Conservation (phyloP, 108 stramenopile species). For the Fistulifera pelliculosa region DNA sequence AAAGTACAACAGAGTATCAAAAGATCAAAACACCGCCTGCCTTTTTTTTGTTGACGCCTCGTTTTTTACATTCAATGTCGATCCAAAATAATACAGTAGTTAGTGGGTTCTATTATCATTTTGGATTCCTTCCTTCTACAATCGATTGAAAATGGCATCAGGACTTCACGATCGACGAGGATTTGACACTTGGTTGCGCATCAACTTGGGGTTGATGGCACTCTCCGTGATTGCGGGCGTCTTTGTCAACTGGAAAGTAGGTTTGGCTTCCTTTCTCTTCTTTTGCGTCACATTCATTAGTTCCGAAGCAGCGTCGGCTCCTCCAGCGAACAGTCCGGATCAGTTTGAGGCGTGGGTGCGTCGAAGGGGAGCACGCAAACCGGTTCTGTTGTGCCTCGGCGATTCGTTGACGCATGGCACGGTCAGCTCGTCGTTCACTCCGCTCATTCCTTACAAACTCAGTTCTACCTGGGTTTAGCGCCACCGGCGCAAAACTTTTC, state of each 20-base stretch:
- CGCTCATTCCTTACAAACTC: slow-evolving; percentile 5
- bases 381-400: slow-evolving; percentile 13
- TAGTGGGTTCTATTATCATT: too few relatives aligned
- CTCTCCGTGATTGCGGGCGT: background rate
- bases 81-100: too few relatives aligned
- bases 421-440: background rate
- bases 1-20: too few relatives aligned
- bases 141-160: background rate
- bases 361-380: background rate
- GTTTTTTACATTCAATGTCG: too few relatives aligned
- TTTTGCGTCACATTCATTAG: slow-evolving; percentile 2
- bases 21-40: too few relatives aligned
- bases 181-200: background rate
- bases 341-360: slow-evolving; percentile 2
- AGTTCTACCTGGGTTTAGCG: background rate
- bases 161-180: slow-evolving; percentile 15
- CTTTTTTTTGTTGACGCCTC: too few relatives aligned
- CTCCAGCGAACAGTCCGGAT: slow-evolving; percentile 9
- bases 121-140: too few relatives aligned
- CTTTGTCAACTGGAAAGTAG: slow-evolving; percentile 7
- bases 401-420: slow-evolving; percentile 18
- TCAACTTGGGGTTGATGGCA: slow-evolving; percentile 5
- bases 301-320: slow-evolving; percentile 2
- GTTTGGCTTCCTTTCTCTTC: slow-evolving; percentile 1
- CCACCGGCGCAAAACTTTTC: background rate